Evolutionary conservation across 352 stramenopile species (phyloP).

Genomic region (Globisporangium uncinulatum): DNA sequence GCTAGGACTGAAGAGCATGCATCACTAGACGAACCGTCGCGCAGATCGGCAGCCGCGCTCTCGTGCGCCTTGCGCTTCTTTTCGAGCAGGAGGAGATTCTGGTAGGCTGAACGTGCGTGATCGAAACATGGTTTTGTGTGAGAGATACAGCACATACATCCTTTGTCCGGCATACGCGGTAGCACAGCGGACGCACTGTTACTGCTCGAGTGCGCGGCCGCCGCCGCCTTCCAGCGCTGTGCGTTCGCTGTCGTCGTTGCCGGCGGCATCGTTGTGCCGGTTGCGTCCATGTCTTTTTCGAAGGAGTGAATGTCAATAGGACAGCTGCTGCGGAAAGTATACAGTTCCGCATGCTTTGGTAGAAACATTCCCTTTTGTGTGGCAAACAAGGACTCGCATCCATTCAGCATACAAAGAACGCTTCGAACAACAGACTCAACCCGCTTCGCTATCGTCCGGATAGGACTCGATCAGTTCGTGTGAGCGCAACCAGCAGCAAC

Average conservation of each 20-base stretch:
- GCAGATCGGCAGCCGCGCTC: conserved; percentile 35
- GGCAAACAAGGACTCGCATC: no score
- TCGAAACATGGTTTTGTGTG: not conserved
- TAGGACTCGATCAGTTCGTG: no score
- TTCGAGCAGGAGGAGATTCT: conserved; percentile 45
- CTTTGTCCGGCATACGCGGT: not conserved
- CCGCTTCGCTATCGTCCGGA: no score
- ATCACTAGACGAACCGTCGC: conserved; percentile 1
- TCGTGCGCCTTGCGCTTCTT: conserved; percentile 49
- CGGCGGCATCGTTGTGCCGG: not conserved
- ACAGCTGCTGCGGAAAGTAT: no score
- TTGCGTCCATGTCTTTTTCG: not conserved
- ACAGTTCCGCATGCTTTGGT: no score
- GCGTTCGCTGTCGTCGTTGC: not conserved
- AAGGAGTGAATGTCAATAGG: not conserved
- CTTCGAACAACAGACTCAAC: no score
- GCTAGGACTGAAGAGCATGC: conserved; percentile 19
- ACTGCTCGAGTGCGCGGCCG: conserved; percentile 13
- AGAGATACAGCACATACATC: not conserved
- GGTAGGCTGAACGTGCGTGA: conserved; percentile 15
- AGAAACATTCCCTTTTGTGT: no score
- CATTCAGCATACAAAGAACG: no score
- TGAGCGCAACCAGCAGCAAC: not conserved
- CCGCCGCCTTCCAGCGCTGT: conserved; percentile 13
- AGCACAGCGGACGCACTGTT: conserved; percentile 17